These are phyloP conservation scores for Phytophthora melonis DNA, from an alignment of 352 stramenopile species.

Conservation along the genomic window DNA sequence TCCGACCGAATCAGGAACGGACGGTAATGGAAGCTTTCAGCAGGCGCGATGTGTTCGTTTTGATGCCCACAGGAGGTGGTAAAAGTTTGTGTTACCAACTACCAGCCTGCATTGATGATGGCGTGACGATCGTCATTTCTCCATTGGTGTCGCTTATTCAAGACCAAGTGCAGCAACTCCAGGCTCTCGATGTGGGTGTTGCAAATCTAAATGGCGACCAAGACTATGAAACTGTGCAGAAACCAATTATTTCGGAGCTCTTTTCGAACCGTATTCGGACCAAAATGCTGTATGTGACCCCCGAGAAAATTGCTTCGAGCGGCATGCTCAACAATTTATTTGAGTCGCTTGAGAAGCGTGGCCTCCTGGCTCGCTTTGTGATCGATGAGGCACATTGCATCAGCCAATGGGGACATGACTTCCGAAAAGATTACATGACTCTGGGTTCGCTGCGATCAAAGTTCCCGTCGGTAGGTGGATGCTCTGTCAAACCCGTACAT, in stretches of 20 bases:
- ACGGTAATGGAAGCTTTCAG: constrained; percentile 95
- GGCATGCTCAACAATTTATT: constrained; percentile 90
- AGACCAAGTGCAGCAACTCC: constrained; percentile 98
- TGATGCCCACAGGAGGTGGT: constrained; percentile 99
- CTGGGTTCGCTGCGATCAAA: constrained; percentile 92
- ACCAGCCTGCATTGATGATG: constrained; percentile 89
- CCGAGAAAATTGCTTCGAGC: constrained; percentile 95
- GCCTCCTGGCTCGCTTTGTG: constrained; percentile 96
- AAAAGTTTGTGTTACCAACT: constrained; percentile 99
- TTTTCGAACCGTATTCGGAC: constrained; percentile 88
- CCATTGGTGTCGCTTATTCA: constrained; percentile 99
- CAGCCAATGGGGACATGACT: constrained; percentile 99
- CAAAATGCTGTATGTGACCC: constrained; percentile 99
- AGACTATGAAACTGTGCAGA: constrained; percentile 87
- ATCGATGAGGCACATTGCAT: constrained; percentile 98
- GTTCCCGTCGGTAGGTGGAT: constrained; percentile 90
- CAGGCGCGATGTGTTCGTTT: constrained; percentile 96
- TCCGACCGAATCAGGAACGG: constrained; percentile 95
- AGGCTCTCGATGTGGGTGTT: constrained; percentile 92
- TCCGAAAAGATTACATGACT: constrained; percentile 98
- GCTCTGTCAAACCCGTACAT: not conserved
- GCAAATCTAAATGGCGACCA: constrained; percentile 89
- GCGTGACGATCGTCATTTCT: constrained; percentile 98
- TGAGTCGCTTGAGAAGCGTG: constrained; percentile 75
- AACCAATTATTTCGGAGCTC: constrained; percentile 89